Base-by-base conservation (phyloP, 768 basidiomycete species). In the Pisolithus sp. region DNA sequence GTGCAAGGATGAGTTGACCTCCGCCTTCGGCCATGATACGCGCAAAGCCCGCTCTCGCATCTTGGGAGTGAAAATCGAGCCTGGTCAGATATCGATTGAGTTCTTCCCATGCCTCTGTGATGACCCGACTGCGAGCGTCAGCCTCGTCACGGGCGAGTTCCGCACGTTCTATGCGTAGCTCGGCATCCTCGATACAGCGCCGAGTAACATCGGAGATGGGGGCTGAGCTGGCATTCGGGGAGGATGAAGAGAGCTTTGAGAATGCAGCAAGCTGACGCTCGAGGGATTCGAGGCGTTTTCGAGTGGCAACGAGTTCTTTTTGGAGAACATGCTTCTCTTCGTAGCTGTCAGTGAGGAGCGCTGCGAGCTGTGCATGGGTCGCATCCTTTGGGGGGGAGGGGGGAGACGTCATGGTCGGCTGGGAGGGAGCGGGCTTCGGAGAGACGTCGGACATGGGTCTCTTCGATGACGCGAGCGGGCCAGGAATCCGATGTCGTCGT, bases 121-220 rank as follows among this genome's bases (percentile, higher is more conserved):
- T 52, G 50, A 71, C 64, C 48, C 68, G 69, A 52, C 73, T 59
- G 12, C 78, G 71, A 0, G 76, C 73, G 30, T 80, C 76, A 0
- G 77, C 74, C 10, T 84, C 82, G 59, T 83, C 82, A 47, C 78
- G 71, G 4, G 73, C 76, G 26, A 64, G 61, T 62, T 84, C 81
- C 3, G 79, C 79, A 48, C 70, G 68, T 34, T 71, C 67, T 2
- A 74, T 69, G 48, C 80, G 79, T 26, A 73, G 69, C 54, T 84
- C 81, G 53, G 71, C 74, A 0, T 78, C 72, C 12, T 69, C 54
- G 55, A 78, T 66, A 58, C 71, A 57, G 48, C 71, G 70, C 39
- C 67, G 64, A 24, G 72, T 62, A 12, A 68, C 52, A 9, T 72
- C 64, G 48, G 72, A 50, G 57, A 66, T 40, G 48, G 57, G 1